These are phyloP conservation scores for Galerina marginata DNA, from an alignment of 768 basidiomycete genomes.

Conservation along the genomic window DNA sequence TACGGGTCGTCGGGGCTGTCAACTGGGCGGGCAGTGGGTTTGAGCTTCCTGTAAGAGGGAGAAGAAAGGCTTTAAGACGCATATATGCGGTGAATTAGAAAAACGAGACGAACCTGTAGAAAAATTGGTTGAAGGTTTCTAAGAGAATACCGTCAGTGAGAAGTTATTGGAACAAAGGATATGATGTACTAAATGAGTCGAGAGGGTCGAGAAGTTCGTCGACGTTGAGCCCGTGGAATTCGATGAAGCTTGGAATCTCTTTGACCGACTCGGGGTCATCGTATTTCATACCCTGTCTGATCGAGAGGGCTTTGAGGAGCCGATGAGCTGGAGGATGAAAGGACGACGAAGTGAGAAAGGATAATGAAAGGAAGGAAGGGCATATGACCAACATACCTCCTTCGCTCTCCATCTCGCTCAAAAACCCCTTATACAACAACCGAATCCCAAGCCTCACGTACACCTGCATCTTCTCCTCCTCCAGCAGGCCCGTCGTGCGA, in stretches of 20 bases:
- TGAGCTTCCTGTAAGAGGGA: conserved; percentile 49
- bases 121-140: conserved; percentile 80
- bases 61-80: not conserved
- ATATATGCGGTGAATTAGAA: not conserved
- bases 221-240: conserved; percentile 57
- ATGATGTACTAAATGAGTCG: too few species aligned
- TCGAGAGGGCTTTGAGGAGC: conserved; percentile 84
- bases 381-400: conserved; percentile 80
- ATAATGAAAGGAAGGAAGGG: too few species aligned
- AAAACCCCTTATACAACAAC: conserved; percentile 89
- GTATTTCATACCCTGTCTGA: conserved; percentile 72
- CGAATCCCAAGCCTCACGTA: conserved; percentile 94
- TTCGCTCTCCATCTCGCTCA: conserved; percentile 88
- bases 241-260: conserved; percentile 60
- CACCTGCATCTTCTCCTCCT: conserved; percentile 97
- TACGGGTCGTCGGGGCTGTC: conserved; percentile 54
- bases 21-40: conserved; percentile 63
- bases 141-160: conserved; percentile 57
- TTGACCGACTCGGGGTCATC: conserved; percentile 55
- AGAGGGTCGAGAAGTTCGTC: conserved; percentile 63
- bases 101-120: conserved; percentile 48
- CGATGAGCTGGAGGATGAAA: conserved; percentile 56
- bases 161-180: too few species aligned
- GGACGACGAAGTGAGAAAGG: not conserved
- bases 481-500: conserved; percentile 84